Conservation (phyloP, 768 basidiomycete species). For the Paxillus rubicundulus region DNA sequence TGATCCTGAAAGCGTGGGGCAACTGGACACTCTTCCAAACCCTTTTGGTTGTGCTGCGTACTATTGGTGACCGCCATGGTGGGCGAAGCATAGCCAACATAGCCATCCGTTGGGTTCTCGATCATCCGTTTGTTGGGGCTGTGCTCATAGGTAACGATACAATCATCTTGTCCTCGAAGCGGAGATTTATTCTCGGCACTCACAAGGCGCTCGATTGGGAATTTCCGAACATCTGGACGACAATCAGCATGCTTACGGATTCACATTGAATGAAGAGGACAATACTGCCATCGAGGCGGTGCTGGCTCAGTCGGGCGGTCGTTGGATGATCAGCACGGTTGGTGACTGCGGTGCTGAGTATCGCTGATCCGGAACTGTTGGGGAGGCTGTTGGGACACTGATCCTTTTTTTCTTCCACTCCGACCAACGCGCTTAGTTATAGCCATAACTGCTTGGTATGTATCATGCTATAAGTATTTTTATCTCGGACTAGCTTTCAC, state of each 20-base stretch:
- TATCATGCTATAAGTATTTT: constrained; percentile 2
- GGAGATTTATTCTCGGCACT: constrained; percentile 1
- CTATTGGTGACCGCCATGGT: constrained; percentile 65
- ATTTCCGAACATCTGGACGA: constrained; percentile 72
- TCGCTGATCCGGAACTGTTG: constrained; percentile 39
- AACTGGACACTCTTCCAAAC: constrained; percentile 72
- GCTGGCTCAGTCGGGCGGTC: constrained; percentile 57
- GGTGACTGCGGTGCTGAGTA: constrained; percentile 88
- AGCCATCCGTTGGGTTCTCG: constrained; percentile 80
- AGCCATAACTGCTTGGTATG: background rate
- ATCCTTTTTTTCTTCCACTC: background rate
- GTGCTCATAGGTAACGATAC: constrained; percentile 63
- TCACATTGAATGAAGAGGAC: constrained; percentile 56
- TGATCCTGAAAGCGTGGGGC: constrained; percentile 80
- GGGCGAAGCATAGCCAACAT: constrained; percentile 72
- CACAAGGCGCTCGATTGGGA: constrained; percentile 66
- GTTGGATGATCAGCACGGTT: constrained; percentile 60
- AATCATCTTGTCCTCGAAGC: constrained; percentile 7
- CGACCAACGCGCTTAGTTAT: background rate
- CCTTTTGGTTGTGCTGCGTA: constrained; percentile 55
- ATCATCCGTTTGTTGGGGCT: constrained; percentile 74
- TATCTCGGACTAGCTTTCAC: background rate
- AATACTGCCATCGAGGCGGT: constrained; percentile 61
- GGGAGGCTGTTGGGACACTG: background rate
- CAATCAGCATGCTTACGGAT: constrained; percentile 60